Evolutionary conservation across 2,329 filamentous ascomycete genomes (phyloP).

Genomic region (Diaporthe ampelina): DNA sequence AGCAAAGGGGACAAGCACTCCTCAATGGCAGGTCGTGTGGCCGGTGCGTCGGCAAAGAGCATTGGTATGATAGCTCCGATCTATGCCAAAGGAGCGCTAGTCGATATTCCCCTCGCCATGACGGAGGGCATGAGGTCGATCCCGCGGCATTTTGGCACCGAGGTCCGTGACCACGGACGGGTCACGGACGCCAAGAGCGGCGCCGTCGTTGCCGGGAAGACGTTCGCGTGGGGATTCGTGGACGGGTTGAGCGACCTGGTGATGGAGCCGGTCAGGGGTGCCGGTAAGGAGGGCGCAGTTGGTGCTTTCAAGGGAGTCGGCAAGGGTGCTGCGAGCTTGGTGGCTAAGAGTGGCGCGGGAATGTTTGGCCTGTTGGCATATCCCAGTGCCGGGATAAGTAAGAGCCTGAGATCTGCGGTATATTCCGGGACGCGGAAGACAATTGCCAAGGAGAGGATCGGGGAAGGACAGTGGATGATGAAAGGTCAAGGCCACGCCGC

Average conservation of each 20-base stretch:
- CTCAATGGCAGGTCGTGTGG: neutral
- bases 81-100: neutral
- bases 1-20: neutral
- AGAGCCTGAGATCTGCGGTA: neutral
- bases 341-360: neutral
- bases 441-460: neutral
- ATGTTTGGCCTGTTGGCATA: neutral
- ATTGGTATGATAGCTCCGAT: neutral
- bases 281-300: neutral
- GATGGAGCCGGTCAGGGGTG: neutral
- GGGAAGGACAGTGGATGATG: neutral
- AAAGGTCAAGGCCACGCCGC: neutral
- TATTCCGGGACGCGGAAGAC: neutral
- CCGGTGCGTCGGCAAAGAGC: neutral
- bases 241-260: neutral
- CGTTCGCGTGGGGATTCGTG: neutral
- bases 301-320: neutral
- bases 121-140: neutral
- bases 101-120: neutral
- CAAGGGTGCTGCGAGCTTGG: neutral
- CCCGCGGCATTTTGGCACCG: neutral
- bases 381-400: neutral
- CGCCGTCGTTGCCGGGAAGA: neutral
- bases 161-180: neutral
- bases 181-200: neutral